Conservation (phyloP, 2,329 filamentous ascomycete species). For the Penicillium sp. region DNA sequence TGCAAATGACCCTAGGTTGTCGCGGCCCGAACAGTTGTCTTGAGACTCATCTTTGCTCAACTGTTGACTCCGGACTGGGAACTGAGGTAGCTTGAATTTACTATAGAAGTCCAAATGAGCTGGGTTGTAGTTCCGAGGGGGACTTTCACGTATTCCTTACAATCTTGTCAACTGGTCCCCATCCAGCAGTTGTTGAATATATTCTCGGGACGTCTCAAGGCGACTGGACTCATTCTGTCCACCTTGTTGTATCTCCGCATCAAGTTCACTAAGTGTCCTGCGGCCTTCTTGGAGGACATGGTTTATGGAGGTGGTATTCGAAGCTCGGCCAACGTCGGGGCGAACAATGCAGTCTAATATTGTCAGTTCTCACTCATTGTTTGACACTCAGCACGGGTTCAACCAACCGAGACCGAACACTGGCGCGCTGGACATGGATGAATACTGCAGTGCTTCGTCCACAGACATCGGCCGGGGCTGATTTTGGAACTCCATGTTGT, state of each 20-base stretch:
- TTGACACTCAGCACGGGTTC: conserved; percentile 11
- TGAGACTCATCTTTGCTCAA: conserved; percentile 19
- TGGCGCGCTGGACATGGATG: conserved; percentile 52
- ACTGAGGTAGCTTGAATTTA: conserved; percentile 45
- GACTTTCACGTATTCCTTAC: conserved; percentile 28
- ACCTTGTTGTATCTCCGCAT: conserved; percentile 65
- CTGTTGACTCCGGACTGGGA: conserved; percentile 23
- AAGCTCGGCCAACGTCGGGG: conserved; percentile 44
- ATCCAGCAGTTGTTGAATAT: conserved; percentile 73
- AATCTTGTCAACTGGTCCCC: conserved; percentile 60
- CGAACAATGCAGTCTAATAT: conserved; percentile 43
- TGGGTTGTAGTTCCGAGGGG: background rate
- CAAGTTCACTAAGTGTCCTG: conserved; percentile 65
- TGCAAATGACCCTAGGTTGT: conserved; percentile 54
- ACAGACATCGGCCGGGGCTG: conserved; percentile 43
- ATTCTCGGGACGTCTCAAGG: conserved; percentile 70
- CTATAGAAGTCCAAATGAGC: conserved; percentile 25
- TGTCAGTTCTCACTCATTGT: conserved; percentile 20
- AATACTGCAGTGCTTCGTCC: conserved; percentile 51
- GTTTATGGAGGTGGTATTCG: conserved; percentile 42
- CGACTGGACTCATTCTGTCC: conserved; percentile 60
- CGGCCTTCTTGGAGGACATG: conserved; percentile 54
- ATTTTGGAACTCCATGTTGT: conserved; percentile 27
- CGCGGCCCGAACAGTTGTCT: conserved; percentile 25
- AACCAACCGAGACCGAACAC: conserved; percentile 47